A percentile compares a stretch with the other conserved stretches of the same genome.
Evolutionary conservation across 257 asterid species (phyloP).

Genomic region (Coffea eugenioides): DNA sequence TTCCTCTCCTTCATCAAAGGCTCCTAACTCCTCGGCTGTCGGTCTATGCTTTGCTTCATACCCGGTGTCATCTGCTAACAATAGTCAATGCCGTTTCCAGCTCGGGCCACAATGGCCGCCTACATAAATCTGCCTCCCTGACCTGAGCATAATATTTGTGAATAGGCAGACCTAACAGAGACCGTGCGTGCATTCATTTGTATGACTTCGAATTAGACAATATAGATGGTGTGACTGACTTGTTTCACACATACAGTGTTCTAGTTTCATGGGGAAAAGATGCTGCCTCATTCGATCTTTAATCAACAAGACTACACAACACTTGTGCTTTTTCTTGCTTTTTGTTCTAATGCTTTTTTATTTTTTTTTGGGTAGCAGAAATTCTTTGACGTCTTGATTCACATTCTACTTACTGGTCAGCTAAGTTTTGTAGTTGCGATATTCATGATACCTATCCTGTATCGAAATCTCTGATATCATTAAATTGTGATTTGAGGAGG

Average conservation of each 20-base stretch:
- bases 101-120: constrained; percentile 37
- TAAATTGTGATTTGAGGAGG: background rate
- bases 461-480: background rate
- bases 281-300: background rate
- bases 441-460: background rate
- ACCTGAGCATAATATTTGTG: background rate
- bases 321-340: constrained; percentile 3
- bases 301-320: background rate
- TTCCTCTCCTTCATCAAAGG: constrained; percentile 23
- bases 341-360: background rate
- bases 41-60: constrained; percentile 41
- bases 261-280: background rate
- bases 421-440: background rate
- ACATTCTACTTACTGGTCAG: background rate
- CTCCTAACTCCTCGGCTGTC: constrained; percentile 23
- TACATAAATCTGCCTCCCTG: constrained; percentile 15
- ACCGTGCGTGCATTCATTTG: constrained; percentile 18
- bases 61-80: constrained; percentile 24
- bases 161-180: constrained; percentile 5
- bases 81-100: constrained; percentile 35
- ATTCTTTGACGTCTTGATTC: background rate
- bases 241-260: background rate
- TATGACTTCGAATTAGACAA: constrained; percentile 5
- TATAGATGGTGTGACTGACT: background rate
- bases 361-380: background rate